Conservation (phyloP, 1,139 yeast genomes). For the Yamadazyma triangularis region DNA sequence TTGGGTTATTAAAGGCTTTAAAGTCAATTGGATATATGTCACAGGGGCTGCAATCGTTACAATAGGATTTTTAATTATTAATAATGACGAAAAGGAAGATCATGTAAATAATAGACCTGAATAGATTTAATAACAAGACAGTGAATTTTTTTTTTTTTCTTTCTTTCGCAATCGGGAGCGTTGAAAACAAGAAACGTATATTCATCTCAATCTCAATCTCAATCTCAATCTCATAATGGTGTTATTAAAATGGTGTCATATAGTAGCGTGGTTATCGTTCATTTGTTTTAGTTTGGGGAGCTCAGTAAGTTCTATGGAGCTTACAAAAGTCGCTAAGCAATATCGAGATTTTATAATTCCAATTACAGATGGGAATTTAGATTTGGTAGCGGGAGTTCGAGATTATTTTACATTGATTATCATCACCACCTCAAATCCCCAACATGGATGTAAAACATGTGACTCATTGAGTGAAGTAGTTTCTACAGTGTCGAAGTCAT, state of each 20-base stretch:
- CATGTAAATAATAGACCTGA: constrained; percentile 14
- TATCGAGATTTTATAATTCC: constrained; percentile 22
- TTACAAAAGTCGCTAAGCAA: constrained; percentile 12
- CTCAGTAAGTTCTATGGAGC: constrained; percentile 11
- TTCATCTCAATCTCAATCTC: too few relatives aligned
- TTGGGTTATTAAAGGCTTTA: constrained; percentile 62
- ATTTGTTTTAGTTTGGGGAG: too few relatives aligned
- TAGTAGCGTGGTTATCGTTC: too few relatives aligned
- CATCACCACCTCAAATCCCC: constrained; percentile 30
- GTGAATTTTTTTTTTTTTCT: too few relatives aligned
- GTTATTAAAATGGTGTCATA: too few relatives aligned
- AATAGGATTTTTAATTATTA: constrained; percentile 77
- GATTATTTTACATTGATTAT: constrained; percentile 34
- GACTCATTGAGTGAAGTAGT: constrained; percentile 6
- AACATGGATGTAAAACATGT: constrained; percentile 33
- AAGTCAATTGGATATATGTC: constrained; percentile 57
- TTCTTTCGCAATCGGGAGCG: too few relatives aligned
- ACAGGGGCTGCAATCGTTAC: constrained; percentile 80
- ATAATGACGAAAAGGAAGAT: constrained; percentile 68
- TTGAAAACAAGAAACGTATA: too few relatives aligned
- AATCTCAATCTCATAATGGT: too few relatives aligned
- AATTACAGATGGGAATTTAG: constrained; percentile 25
- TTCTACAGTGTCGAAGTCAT: constrained; percentile 27
- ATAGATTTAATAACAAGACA: too few relatives aligned
- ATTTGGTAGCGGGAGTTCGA: constrained; percentile 29